Evolutionary conservation across 1,284 basidiomycete species (phyloP), one percentile per base, ranked within the genome.

Genomic region (Heterobasidion parviporum): DNA sequence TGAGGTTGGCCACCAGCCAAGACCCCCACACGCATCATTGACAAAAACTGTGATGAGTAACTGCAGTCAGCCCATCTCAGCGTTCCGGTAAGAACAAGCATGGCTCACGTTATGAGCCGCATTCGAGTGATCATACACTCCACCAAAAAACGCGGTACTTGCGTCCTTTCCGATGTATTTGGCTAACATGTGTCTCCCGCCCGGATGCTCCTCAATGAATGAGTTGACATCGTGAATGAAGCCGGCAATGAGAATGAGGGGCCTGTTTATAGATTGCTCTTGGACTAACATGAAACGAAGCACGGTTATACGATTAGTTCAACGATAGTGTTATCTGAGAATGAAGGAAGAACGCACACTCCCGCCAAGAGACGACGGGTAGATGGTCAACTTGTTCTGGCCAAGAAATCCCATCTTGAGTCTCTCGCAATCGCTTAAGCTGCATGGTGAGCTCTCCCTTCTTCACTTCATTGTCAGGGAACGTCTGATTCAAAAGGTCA

Each of bases 111-210:
- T 89, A 72, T 92, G 89, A 2, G 92, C 92, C 44, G 91, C 92
- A 65, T 94, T 94, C 33, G 90, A 93, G 68, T 96, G 92, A 61
- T 94, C 91, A 67, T 94, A 94, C 1, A 94, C 88, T 63, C 93
- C 93, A 57, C 93, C 93, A 67, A 94, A 94, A 80, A 96, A 95
- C 3, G 92, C 92, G 0, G 89, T 89, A 0, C 92, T 92, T 3
- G 89, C 92, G 65, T 95, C 93, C 64, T 79, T 82, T 56, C 87
- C 87, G 63, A 87, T 81, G 62, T 80, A 78, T 64, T 82, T 80
- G 61, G 76, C 76, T 63, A 89, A 74, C 33, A 87, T 70, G 64
- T 84, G 81, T 4, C 76, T 75, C 18, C 87, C 86, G 61, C 90
- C 94, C 14, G 93, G 93, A 69, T 96, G 92, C 64, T 94, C 89